A percentile compares a stretch with the other conserved stretches of the same genome.
phyloP scores from a whole-genome alignment of 495 filamentous ascomycete genomes.

The Penicillium antarcticum region DNA sequence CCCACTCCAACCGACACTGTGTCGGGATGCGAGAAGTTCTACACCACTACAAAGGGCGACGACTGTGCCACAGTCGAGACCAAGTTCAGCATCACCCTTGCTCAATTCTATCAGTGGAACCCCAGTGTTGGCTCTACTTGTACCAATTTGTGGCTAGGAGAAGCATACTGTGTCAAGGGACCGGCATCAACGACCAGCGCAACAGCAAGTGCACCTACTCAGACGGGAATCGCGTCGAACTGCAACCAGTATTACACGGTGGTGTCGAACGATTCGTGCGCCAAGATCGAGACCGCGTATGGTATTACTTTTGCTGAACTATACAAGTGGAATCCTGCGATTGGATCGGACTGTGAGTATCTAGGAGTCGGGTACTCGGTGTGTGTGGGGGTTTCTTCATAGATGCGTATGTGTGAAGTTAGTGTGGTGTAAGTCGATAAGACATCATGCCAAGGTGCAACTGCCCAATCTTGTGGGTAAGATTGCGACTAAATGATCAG shows the following conservation, averaged over 20 bases:
- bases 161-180: too few relatives aligned
- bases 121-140: too few relatives aligned
- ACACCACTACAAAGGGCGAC: background rate
- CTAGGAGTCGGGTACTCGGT: conserved; percentile 17
- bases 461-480: background rate
- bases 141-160: too few relatives aligned
- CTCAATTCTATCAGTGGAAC: too few relatives aligned
- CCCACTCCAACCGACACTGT: background rate
- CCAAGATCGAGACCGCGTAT: conserved; percentile 20
- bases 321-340: conserved; percentile 29
- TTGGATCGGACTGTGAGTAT: conserved; percentile 15
- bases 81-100: too few relatives aligned
- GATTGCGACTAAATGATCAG: background rate
- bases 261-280: conserved; percentile 28
- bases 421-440: background rate
- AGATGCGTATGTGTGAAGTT: background rate
- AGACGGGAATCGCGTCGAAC: conserved; percentile 11
- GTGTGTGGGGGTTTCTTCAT: conserved; percentile 15
- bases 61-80: too few relatives aligned
- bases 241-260: conserved; percentile 37
- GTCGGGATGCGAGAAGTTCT: conserved; percentile 4
- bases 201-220: background rate
- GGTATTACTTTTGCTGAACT: conserved; percentile 15
- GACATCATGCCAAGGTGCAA: background rate
- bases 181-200: too few relatives aligned